These are phyloP conservation scores for Aspergillus coremiiformis DNA, from an alignment of 495 filamentous ascomycete genomes.

Conservation along the genomic window DNA sequence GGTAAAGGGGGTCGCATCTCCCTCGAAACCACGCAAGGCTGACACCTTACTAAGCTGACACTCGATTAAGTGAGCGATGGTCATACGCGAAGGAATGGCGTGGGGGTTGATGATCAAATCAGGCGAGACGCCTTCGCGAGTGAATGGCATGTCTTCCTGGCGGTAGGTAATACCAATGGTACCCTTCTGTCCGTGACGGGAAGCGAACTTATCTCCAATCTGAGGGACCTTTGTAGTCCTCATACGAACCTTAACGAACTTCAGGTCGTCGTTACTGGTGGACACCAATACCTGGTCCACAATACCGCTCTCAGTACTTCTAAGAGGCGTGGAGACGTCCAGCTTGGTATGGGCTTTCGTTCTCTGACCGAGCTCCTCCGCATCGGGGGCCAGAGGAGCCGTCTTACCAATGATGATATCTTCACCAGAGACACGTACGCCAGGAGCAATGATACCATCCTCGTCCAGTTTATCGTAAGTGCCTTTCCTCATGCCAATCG, in stretches of 20 bases:
- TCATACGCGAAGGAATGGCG: constrained; percentile 99
- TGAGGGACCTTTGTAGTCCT: constrained; percentile 96
- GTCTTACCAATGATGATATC: constrained; percentile 99
- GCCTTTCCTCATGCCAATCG: constrained; percentile 82
- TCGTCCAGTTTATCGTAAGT: constrained; percentile 98
- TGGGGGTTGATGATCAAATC: constrained; percentile 99
- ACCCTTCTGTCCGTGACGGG: constrained; percentile 97
- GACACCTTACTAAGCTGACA: constrained; percentile 95
- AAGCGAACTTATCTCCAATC: constrained; percentile 99
- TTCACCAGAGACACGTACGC: constrained; percentile 89
- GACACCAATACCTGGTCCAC: constrained; percentile 89
- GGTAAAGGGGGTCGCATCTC: constrained; percentile 96
- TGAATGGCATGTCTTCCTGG: constrained; percentile 98
- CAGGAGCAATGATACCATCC: constrained; percentile 87
- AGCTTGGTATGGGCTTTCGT: constrained; percentile 85
- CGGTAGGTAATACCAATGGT: constrained; percentile 97
- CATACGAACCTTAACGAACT: constrained; percentile 94
- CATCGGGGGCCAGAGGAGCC: constrained; percentile 82
- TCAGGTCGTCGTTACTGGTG: constrained; percentile 74
- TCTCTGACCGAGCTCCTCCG: constrained; percentile 87
- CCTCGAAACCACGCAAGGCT: constrained; percentile 81
- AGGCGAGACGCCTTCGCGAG: constrained; percentile 78
- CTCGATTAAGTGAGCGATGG: constrained; percentile 99
- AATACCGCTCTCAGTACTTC: constrained; percentile 94
- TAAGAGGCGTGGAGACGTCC: constrained; percentile 87